Evolutionary conservation across 257 asterid species (phyloP), one percentile per base, ranked within the genome.

Genomic region (Jacaranda mimosifolia): DNA sequence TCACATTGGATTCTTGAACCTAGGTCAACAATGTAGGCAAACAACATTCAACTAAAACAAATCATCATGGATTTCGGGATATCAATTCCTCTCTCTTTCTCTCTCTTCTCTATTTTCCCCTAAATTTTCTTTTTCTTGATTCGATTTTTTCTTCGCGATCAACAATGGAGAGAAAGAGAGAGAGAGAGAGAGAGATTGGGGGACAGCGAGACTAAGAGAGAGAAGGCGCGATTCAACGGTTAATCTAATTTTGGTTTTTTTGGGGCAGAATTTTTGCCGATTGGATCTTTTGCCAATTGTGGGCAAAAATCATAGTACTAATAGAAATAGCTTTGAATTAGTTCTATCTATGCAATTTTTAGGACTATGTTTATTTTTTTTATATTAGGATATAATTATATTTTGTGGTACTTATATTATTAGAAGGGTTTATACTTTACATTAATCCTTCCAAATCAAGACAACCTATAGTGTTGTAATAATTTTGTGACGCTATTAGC

Each of bases 171-270:
- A 81, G 78, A 79, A 81, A 72, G 19, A 68, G 56, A 64, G 77
- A 59, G 18, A 70, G 36, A 71, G 32, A 59, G 39, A 32, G 52
- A 46, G 52, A 46, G 11, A 53, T 17, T 45, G 77, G 63, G 75
- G 69, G 65, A 84, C 80, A 82, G 86, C 80, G 75, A 75, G 39
- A 76, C 70, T 40, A 57, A 64, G 81, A 73, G 77, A 68, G 77
- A 80, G 82, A 63, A 68, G 87, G 85, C 82, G 83, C 83, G 84
- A 83, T 76, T 70, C 58, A 76, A 83, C 86, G 87, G 90, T 81
- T 76, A 73, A 65, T 66, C 85, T 81, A 81, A 63, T 80, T 75
- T 83, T 75, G 77, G 82, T 65, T 68, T 51, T 58, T 71, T 84
- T 26, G 32, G 35, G 57, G 73, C 60, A 39, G 18, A 9, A 26